Evolutionary conservation across 1,284 basidiomycete species (phyloP).

Genomic region (Omphalotus olearius): DNA sequence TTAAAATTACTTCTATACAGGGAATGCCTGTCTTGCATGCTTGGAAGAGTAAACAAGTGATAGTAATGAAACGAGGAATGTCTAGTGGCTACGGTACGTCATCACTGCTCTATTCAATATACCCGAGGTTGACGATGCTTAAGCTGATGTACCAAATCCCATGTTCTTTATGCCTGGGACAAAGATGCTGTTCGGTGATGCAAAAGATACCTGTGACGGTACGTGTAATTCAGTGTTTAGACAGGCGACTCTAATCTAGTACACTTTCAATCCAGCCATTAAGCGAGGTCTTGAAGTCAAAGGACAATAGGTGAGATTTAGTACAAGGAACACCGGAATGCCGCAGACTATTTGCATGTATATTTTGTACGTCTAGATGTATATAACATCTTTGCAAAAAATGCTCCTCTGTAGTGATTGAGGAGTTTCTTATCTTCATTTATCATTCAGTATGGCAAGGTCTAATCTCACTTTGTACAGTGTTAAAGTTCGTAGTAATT

Average conservation of each 20-base stretch:
- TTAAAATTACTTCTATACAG: conserved; percentile 22
- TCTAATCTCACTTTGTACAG: no score
- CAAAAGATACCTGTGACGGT: conserved; percentile 84
- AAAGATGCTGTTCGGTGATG: conserved; percentile 87
- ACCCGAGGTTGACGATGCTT: conserved; percentile 10
- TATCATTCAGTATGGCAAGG: no score
- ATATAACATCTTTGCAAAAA: no score
- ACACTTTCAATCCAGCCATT: conserved; percentile 36
- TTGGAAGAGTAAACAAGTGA: conserved; percentile 87
- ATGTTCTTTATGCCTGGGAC: conserved; percentile 88
- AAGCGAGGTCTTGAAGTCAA: conserved; percentile 49
- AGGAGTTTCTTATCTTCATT: no score
- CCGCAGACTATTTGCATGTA: no score
- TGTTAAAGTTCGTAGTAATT: no score
- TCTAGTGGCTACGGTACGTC: conserved; percentile 73
- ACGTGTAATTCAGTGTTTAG: conserved; percentile 17
- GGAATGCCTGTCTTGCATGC: conserved; percentile 88
- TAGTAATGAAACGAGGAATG: conserved; percentile 88
- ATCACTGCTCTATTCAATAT: conserved; percentile 10
- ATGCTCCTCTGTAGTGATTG: no score
- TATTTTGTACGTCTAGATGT: no score
- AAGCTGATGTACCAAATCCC: conserved; percentile 84
- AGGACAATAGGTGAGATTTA: conserved; percentile 2
- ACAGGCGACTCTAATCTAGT: neutral
- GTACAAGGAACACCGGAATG: no score